A percentile compares a stretch with the other conserved stretches of the same genome.
Conservation (phyloP, 2,329 filamentous ascomycete genomes). For the Furcasterigmium sp. region DNA sequence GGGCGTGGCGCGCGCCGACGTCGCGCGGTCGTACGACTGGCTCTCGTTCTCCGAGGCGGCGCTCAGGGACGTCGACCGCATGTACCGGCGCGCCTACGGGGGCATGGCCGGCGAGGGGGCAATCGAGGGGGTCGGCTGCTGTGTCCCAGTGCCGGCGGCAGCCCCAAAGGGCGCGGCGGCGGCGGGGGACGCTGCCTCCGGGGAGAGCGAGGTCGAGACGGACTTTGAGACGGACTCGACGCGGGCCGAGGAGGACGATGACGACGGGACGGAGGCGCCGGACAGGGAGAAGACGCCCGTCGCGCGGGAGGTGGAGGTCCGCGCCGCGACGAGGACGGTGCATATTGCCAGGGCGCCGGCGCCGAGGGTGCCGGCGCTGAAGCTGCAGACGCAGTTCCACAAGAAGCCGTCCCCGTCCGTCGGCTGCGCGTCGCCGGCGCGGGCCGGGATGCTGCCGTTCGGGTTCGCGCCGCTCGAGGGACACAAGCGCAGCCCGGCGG, state of each 20-base stretch:
- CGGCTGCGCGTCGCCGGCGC: neutral
- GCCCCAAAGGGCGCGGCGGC: too few relatives aligned
- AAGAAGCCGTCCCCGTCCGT: slow-evolving; percentile 5
- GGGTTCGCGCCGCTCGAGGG: slow-evolving; percentile 2
- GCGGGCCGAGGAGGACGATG: slow-evolving; percentile 1
- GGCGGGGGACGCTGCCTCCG: neutral
- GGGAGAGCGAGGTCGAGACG: slow-evolving; percentile 1
- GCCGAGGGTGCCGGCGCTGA: slow-evolving; percentile 24
- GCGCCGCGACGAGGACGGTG: neutral
- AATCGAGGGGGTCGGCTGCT: slow-evolving; percentile 33
- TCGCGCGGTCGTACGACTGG: slow-evolving; percentile 53
- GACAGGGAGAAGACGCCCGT: slow-evolving; percentile 1
- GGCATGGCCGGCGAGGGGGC: slow-evolving; percentile 38
- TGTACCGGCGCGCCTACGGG: slow-evolving; percentile 53
- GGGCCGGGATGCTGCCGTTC: neutral
- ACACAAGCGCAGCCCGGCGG: slow-evolving; percentile 16
- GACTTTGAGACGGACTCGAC: neutral
- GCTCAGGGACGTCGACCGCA: slow-evolving; percentile 47
- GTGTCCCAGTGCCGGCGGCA: too few relatives aligned
- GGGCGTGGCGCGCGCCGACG: slow-evolving; percentile 42
- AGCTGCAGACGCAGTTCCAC: slow-evolving; percentile 39
- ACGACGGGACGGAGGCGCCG: neutral
- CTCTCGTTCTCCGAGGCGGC: slow-evolving; percentile 45
- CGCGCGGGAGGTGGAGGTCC: neutral
- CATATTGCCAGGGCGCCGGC: slow-evolving; percentile 9